Evolutionary conservation across 2,329 filamentous ascomycete species (phyloP).

Genomic region (Ambrosiella cleistominuta): DNA sequence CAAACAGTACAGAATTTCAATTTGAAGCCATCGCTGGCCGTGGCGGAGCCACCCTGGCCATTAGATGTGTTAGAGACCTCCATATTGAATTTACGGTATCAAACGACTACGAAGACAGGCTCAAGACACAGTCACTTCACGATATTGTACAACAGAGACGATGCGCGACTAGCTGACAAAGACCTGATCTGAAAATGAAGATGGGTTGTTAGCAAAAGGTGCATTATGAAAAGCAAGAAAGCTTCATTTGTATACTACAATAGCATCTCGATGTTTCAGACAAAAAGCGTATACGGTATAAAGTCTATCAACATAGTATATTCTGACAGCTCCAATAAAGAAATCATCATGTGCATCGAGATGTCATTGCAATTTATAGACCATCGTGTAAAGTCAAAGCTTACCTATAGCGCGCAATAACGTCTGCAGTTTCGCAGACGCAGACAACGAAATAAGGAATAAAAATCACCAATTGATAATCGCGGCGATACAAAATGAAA

Average conservation of each 20-base stretch:
- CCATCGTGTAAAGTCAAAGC: background rate
- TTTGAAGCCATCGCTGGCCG: slow-evolving; percentile 47
- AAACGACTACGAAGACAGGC: slow-evolving; percentile 6
- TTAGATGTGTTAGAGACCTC: background rate
- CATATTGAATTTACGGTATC: background rate
- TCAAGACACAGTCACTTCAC: slow-evolving; percentile 7
- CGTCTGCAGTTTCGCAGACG: background rate
- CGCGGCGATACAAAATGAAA: background rate
- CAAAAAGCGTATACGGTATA: slow-evolving; percentile 37
- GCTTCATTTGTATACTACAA: background rate
- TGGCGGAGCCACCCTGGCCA: slow-evolving; percentile 16
- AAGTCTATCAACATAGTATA: slow-evolving; percentile 41
- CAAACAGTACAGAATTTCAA: slow-evolving; percentile 98
- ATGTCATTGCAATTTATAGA: slow-evolving; percentile 3
- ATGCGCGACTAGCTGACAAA: slow-evolving; percentile 2
- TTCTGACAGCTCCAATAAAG: slow-evolving; percentile 65
- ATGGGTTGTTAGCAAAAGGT: slow-evolving; percentile 2
- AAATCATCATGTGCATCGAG: slow-evolving; percentile 27
- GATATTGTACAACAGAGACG: background rate
- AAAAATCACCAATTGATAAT: background rate
- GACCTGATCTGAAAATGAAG: background rate
- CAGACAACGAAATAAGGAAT: background rate
- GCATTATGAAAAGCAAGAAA: slow-evolving; percentile 13
- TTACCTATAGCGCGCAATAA: background rate
- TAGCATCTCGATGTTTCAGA: slow-evolving; percentile 19